Conservation (phyloP, 805 yeast genomes). For the Schwanniomyces sp. region DNA sequence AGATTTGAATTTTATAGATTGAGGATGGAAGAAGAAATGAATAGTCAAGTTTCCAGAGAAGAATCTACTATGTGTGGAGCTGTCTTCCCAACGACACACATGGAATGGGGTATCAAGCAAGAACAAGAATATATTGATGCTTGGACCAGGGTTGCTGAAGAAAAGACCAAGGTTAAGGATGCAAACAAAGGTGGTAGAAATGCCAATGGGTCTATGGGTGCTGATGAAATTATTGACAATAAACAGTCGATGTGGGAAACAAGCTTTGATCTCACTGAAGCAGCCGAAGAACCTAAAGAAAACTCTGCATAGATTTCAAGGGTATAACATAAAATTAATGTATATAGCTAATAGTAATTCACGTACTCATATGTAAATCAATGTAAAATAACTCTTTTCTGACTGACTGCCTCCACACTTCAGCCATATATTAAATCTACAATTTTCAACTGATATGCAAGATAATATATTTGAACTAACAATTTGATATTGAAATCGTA, state of each 20-base stretch:
- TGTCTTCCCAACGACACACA: conserved; percentile 56
- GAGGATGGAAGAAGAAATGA: conserved; percentile 84
- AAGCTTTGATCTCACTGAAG: conserved; percentile 3
- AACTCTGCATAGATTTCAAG: conserved; percentile 2
- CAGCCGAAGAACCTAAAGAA: conserved; percentile 1
- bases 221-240: conserved; percentile 14
- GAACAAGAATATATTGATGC: conserved; percentile 71
- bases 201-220: conserved; percentile 19
- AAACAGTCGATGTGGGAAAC: conserved; percentile 10
- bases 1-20: conserved; percentile 84
- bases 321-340: background rate
- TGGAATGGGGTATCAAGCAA: conserved; percentile 65
- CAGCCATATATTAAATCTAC: background rate
- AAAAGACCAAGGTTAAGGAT: conserved; percentile 54
- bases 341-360: conserved; percentile 3
- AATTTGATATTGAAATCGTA: background rate
- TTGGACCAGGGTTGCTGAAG: conserved; percentile 73
- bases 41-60: conserved; percentile 67
- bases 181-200: conserved; percentile 40
- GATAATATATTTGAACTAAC: conserved; percentile 1
- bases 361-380: background rate
- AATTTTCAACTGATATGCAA: background rate
- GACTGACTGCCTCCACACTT: background rate
- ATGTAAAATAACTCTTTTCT: background rate
- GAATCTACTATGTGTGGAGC: conserved; percentile 88